Conservation (phyloP, 495 filamentous ascomycete species). For the Hypoxylon fuscum region DNA sequence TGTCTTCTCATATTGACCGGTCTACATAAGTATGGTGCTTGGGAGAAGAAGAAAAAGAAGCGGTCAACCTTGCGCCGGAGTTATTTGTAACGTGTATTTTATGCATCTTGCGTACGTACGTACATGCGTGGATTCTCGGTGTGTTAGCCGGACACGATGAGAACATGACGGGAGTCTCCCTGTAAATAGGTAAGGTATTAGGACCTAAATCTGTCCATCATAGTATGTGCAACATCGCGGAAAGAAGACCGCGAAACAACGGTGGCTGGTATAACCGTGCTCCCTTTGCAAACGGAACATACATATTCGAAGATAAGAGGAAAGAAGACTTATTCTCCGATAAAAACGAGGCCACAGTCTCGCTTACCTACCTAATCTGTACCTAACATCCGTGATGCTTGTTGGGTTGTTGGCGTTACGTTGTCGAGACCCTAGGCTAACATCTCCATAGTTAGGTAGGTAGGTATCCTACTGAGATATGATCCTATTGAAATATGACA, state of each 20-base stretch:
- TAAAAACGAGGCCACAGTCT: not conserved
- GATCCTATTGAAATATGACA: no score
- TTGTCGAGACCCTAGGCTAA: no score
- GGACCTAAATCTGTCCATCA: slow-evolving; percentile 4
- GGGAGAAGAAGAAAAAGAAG: slow-evolving; percentile 26
- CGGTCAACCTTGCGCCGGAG: slow-evolving; percentile 32
- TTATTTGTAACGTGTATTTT: slow-evolving; percentile 12
- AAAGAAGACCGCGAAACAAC: slow-evolving; percentile 14
- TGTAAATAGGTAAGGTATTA: slow-evolving; percentile 1
- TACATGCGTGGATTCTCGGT: slow-evolving; percentile 17
- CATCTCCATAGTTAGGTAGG: no score
- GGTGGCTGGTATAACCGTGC: slow-evolving; percentile 21
- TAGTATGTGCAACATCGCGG: not conserved
- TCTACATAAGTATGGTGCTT: not conserved
- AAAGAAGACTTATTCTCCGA: not conserved
- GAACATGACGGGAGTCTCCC: slow-evolving; percentile 1
- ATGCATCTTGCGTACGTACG: slow-evolving; percentile 11
- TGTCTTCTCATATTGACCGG: slow-evolving; percentile 20
- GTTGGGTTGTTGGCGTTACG: not conserved
- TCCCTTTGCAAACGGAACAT: slow-evolving; percentile 7
- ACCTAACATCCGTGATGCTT: not conserved
- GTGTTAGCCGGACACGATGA: slow-evolving; percentile 12
- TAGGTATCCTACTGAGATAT: no score
- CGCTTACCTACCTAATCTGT: not conserved
- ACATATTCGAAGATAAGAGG: slow-evolving; percentile 1